These are phyloP conservation scores for Polytrichum formosum DNA, from an alignment of 225 moss, liverwort and hornwort species.

Conservation along the genomic window DNA sequence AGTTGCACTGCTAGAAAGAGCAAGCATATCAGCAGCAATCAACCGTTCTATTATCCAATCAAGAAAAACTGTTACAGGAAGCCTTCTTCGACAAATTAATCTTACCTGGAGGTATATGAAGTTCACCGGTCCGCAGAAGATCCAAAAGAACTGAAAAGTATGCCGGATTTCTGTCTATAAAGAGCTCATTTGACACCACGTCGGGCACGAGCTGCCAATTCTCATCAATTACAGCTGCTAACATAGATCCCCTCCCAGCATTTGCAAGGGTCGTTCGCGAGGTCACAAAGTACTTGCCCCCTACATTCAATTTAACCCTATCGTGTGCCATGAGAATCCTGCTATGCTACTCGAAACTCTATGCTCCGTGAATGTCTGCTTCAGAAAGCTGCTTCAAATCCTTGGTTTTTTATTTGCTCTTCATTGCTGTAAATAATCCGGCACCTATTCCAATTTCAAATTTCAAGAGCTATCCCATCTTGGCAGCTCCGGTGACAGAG, in stretches of 20 bases:
- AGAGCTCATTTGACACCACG: slow-evolving; percentile 41
- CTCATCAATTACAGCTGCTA: slow-evolving; percentile 59
- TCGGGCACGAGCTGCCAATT: slow-evolving; percentile 53
- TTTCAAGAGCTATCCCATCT: background rate
- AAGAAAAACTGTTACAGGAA: too few relatives aligned
- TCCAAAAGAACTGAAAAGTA: slow-evolving; percentile 65
- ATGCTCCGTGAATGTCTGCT: too few relatives aligned
- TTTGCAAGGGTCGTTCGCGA: slow-evolving; percentile 63
- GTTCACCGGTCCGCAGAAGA: slow-evolving; percentile 61
- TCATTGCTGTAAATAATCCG: too few relatives aligned
- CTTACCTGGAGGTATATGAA: slow-evolving; percentile 51
- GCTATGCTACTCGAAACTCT: slow-evolving; percentile 9
- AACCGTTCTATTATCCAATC: too few relatives aligned
- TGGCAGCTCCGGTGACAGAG: background rate
- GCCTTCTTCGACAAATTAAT: too few relatives aligned
- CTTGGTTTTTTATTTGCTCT: too few relatives aligned
- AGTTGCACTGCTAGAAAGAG: too few relatives aligned
- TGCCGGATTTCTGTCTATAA: slow-evolving; percentile 58
- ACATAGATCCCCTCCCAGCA: slow-evolving; percentile 67
- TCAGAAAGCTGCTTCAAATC: too few relatives aligned
- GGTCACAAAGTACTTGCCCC: slow-evolving; percentile 59
- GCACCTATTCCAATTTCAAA: too few relatives aligned
- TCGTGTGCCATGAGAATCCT: slow-evolving; percentile 44
- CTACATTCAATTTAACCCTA: slow-evolving; percentile 61
- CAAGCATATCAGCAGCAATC: too few relatives aligned